These are phyloP conservation scores for Globisporangium polare DNA, from an alignment of 352 stramenopile genomes.

Conservation along the genomic window DNA sequence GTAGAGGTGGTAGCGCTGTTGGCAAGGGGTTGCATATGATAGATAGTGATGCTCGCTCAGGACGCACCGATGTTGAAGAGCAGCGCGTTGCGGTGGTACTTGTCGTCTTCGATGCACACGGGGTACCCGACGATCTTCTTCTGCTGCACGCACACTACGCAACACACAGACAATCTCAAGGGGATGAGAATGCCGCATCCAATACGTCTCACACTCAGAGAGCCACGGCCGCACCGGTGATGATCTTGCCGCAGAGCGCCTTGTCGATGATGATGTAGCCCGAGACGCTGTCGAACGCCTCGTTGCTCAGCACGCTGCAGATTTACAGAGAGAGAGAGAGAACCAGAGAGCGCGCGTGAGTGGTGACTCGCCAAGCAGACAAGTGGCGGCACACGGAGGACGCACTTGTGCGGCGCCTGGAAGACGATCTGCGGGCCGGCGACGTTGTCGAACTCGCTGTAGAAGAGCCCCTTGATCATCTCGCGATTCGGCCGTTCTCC, in stretches of 20 bases:
- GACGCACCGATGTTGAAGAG: slow-evolving; percentile 83
- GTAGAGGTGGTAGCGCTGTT: background rate
- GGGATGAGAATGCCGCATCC: background rate
- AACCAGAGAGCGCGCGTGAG: background rate
- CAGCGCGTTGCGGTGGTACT: slow-evolving; percentile 87
- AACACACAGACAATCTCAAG: background rate
- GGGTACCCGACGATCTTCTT: slow-evolving; percentile 87
- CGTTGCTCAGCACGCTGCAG: slow-evolving; percentile 67
- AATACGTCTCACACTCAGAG: background rate
- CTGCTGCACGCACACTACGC: slow-evolving; percentile 59
- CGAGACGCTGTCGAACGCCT: slow-evolving; percentile 84
- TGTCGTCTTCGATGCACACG: slow-evolving; percentile 87
- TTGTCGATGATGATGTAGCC: slow-evolving; percentile 90
- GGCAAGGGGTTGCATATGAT: background rate
- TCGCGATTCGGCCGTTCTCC: background rate
- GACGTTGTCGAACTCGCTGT: slow-evolving; percentile 92
- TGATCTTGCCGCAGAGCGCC: slow-evolving; percentile 84
- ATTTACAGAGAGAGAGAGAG: background rate
- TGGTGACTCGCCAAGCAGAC: background rate
- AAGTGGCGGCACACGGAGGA: background rate
- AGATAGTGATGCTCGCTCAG: too few species aligned
- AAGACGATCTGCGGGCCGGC: slow-evolving; percentile 88
- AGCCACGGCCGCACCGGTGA: slow-evolving; percentile 41
- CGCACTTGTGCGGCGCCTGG: slow-evolving; percentile 78
- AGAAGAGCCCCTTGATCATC: slow-evolving; percentile 88